Conservation (phyloP, 352 stramenopile genomes). For the Phytophthora citrophthora region DNA sequence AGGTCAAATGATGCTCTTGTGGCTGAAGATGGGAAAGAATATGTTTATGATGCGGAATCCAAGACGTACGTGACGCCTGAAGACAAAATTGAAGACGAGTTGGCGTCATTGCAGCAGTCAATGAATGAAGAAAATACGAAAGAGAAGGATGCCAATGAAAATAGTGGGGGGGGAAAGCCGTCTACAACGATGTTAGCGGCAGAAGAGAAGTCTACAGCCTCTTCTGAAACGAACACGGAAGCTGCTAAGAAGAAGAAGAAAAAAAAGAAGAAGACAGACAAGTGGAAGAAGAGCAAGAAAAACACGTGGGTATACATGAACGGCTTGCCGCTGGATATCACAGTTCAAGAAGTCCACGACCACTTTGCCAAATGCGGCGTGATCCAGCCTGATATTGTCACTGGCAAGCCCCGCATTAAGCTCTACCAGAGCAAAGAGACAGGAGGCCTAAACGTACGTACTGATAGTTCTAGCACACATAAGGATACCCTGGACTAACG, state of each 20-base stretch:
- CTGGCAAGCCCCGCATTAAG: constrained; percentile 95
- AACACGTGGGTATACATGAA: constrained; percentile 97
- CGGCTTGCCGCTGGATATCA: constrained; percentile 93
- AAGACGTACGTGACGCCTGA: constrained; percentile 77
- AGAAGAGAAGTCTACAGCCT: constrained; percentile 4
- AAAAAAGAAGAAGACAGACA: constrained; percentile 83
- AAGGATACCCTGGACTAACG: background rate
- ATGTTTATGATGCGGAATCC: constrained; percentile 70
- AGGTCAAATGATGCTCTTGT: constrained; percentile 55
- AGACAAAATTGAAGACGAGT: constrained; percentile 76
- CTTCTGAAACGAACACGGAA: constrained; percentile 10
- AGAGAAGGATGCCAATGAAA: too few species aligned
- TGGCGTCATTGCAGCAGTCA: constrained; percentile 63
- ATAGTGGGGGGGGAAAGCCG: background rate
- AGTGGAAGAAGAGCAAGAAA: constrained; percentile 84
- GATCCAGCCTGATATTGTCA: constrained; percentile 94
- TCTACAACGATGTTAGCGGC: background rate
- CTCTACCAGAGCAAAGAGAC: constrained; percentile 92
- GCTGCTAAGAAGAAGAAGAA: constrained; percentile 68
- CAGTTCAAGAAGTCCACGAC: constrained; percentile 91
- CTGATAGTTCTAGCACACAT: background rate
- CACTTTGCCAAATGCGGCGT: constrained; percentile 96
- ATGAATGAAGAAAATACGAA: constrained; percentile 12
- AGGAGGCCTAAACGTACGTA: constrained; percentile 88
- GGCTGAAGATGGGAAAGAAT: constrained; percentile 73